Conservation (phyloP, 805 yeast genomes). For the Ogataea zsoltii region DNA sequence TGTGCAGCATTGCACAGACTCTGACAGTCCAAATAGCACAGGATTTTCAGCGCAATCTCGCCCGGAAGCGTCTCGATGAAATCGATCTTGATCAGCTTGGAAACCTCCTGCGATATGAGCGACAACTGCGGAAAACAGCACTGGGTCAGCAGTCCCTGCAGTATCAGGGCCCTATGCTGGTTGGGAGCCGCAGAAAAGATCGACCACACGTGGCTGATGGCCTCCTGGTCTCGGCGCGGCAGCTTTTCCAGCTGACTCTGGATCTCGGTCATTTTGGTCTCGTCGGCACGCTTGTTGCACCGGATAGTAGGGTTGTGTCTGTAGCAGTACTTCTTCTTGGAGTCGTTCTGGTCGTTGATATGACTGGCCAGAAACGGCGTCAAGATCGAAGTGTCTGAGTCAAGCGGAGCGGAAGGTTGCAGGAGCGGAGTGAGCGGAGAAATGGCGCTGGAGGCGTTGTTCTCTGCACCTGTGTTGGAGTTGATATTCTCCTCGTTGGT, state of each 20-base stretch:
- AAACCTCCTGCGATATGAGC: slow-evolving; percentile 77
- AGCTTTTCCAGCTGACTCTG: slow-evolving; percentile 59
- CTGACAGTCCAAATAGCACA: slow-evolving; percentile 88
- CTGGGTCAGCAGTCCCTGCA: slow-evolving; percentile 82
- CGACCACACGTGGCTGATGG: slow-evolving; percentile 81
- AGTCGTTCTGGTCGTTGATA: slow-evolving; percentile 44
- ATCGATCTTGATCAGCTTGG: slow-evolving; percentile 80
- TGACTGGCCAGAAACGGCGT: slow-evolving; percentile 38
- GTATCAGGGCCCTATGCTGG: slow-evolving; percentile 68
- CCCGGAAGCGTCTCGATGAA: slow-evolving; percentile 82
- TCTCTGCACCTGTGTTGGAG: not conserved
- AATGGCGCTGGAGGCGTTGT: not conserved
- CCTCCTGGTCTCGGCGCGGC: slow-evolving; percentile 71
- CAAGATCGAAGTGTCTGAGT: slow-evolving; percentile 26
- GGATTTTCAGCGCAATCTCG: slow-evolving; percentile 79
- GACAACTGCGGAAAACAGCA: slow-evolving; percentile 96
- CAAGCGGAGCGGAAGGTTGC: too few species aligned
- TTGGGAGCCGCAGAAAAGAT: slow-evolving; percentile 74
- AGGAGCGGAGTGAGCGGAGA: too few species aligned
- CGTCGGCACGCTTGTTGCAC: slow-evolving; percentile 69
- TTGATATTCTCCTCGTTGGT: slow-evolving; percentile 6
- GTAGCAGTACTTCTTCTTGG: slow-evolving; percentile 76
- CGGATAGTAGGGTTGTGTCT: slow-evolving; percentile 89
- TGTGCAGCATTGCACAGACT: slow-evolving; percentile 94
- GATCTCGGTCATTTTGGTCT: slow-evolving; percentile 59